Base-by-base conservation (phyloP, 768 basidiomycete species). In the Auriscalpium microsporum region DNA sequence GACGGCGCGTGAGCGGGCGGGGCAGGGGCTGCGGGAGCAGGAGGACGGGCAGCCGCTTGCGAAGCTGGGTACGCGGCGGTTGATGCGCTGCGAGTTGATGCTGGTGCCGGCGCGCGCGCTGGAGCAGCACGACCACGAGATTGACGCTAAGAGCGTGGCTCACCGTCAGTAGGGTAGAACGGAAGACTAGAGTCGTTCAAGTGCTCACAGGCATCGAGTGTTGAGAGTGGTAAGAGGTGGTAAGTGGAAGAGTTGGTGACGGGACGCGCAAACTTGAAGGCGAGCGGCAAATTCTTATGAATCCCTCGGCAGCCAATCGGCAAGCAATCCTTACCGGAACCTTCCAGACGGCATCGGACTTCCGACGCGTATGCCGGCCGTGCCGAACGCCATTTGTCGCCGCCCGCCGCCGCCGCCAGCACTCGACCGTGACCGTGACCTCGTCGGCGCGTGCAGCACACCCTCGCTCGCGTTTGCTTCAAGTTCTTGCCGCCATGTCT, bases 111-210 rank as follows among this genome's bases (percentile, higher is more conserved):
- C 36, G 58, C 49, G n/a, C 60, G 60, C 52, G 67, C 69, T 8
- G 76, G 56, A 40, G 79, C 75, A 54, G 85, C 75, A 55, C 87
- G 80, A 67, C 82, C 80, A 65, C 89, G 87, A 45, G 89, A 90
- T 72, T 81, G 79, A 69, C 89, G 88, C 90, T 90, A 51, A n/a
- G 21, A 40, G 21, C 33, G 54, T 48, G 23, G 38, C 10, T 48
- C 21, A 21, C 21, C 3, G 21, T 21, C 8, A 38, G 13, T 8
- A 14, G n/a, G 13, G 45, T 16, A 9, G 17, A 46, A 35, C 37
- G 44, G 40, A 19, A 21, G 14, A 52, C 21, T 19, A 38, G 46
- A 54, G 14, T 48, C 45, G 50, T 10, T 35, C 14, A 50, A 50
- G 34, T 16, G 70, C 79, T 65, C 63, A 81, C 80, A 68, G 80